Percentiles rank a stretch among this genome's conserved stretches.
These are phyloP conservation scores for Hypoxylon rickii DNA, from an alignment of 495 filamentous ascomycete genomes.

Conservation along the genomic window DNA sequence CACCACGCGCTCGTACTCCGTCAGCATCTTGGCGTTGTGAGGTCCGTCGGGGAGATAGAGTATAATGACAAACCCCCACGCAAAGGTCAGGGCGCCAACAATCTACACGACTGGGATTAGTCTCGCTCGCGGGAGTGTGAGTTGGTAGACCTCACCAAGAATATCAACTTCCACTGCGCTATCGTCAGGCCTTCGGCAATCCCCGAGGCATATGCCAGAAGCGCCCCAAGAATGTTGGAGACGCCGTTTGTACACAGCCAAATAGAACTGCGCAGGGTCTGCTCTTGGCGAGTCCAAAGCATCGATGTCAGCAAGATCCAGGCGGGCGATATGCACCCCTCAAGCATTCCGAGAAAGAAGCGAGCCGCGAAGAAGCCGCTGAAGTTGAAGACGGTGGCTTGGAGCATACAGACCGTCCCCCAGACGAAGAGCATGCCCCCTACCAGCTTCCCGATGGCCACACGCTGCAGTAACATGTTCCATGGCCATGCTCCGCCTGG, in stretches of 20 bases:
- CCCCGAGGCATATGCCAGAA: constrained; percentile 32
- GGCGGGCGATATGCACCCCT: constrained; percentile 39
- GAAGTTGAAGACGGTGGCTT: constrained; percentile 38
- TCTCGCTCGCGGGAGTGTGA: background rate
- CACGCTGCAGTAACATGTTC: constrained; percentile 39
- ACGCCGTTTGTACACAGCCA: constrained; percentile 35
- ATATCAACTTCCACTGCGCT: constrained; percentile 37
- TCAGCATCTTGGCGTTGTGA: constrained; percentile 33
- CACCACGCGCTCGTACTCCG: constrained; percentile 33
- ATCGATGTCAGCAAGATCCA: constrained; percentile 40
- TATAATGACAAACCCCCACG: constrained; percentile 45
- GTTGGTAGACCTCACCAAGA: constrained; percentile 14
- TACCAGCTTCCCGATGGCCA: constrained; percentile 39
- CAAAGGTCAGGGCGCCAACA: constrained; percentile 55
- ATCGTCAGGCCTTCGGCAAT: constrained; percentile 24
- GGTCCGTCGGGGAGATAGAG: constrained; percentile 39
- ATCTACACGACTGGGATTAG: constrained; percentile 21
- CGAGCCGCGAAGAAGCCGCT: constrained; percentile 38
- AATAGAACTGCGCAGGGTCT: constrained; percentile 30
- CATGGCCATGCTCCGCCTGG: constrained; percentile 40
- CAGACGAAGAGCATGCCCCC: constrained; percentile 42
- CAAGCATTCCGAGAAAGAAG: constrained; percentile 45
- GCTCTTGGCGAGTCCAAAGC: constrained; percentile 35
- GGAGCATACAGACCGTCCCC: constrained; percentile 40
- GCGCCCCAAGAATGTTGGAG: constrained; percentile 26